Percentiles rank a stretch among this genome's conserved stretches.
Conservation (phyloP, 805 yeast genomes). For the Suhomyces kilbournensis region DNA sequence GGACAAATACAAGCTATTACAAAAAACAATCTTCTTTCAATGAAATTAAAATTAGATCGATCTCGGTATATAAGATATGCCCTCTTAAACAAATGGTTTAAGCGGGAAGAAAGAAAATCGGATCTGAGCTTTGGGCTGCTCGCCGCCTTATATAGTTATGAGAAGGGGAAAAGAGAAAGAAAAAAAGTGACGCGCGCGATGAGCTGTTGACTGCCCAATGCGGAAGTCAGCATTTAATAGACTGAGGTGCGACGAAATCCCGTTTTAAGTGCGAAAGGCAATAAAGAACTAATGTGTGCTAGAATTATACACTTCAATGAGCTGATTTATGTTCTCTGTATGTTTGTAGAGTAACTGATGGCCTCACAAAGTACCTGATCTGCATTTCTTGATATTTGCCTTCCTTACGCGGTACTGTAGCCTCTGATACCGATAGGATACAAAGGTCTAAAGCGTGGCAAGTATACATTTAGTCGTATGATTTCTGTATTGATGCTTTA, state of each 20-base stretch:
- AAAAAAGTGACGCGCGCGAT: slow-evolving; percentile 12
- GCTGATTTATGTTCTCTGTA: background rate
- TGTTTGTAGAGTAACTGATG: background rate
- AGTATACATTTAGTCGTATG: background rate
- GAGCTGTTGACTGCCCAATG: slow-evolving; percentile 17
- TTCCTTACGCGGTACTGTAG: background rate
- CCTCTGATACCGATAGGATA: slow-evolving; percentile 4
- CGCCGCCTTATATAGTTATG: slow-evolving; percentile 4
- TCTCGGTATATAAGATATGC: slow-evolving; percentile 21
- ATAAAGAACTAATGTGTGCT: no score
- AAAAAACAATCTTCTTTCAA: background rate
- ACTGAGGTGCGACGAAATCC: no score
- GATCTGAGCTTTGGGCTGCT: background rate
- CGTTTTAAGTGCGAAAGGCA: no score
- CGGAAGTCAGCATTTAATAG: no score
- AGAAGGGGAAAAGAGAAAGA: background rate
- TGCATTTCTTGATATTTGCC: slow-evolving; percentile 7
- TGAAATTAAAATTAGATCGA: background rate
- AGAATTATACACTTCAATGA: slow-evolving; percentile 9
- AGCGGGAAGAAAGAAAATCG: slow-evolving; percentile 43
- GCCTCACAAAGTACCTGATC: slow-evolving; percentile 8
- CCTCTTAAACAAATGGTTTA: slow-evolving; percentile 42
- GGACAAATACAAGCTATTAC: slow-evolving; percentile 1
- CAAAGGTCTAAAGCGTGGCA: background rate
- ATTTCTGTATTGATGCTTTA: slow-evolving; percentile 15